Percentiles rank a stretch among this genome's conserved stretches.
phyloP scores from a whole-genome alignment of 2,329 filamentous ascomycete species.

The Thielaviopsis punctulata region DNA sequence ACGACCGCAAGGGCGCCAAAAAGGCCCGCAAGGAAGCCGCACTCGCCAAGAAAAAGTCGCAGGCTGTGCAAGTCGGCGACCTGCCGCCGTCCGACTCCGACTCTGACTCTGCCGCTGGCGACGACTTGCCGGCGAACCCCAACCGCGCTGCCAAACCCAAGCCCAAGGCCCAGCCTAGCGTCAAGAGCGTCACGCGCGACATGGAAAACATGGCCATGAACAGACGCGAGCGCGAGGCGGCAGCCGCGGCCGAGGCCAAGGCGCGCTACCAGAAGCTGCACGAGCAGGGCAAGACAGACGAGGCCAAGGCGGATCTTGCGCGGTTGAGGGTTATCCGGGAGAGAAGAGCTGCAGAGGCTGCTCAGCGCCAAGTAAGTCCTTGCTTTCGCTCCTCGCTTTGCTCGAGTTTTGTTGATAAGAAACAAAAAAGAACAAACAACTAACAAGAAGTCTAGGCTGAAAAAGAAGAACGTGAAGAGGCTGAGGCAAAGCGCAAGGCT shows the following conservation, averaged over 20 bases:
- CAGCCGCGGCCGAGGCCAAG: conserved; percentile 75
- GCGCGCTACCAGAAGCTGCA: conserved; percentile 86
- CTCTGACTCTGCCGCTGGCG: conserved; percentile 33
- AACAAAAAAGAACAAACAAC: background rate
- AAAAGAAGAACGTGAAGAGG: conserved; percentile 37
- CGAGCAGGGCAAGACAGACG: conserved; percentile 88
- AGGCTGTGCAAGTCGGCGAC: conserved; percentile 65
- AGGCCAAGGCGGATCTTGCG: conserved; percentile 78
- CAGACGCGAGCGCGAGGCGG: conserved; percentile 48
- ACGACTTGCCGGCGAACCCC: conserved; percentile 68
- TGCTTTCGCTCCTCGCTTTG: conserved; percentile 3
- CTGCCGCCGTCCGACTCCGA: conserved; percentile 55
- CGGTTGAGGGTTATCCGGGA: conserved; percentile 67
- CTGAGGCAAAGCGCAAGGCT: conserved; percentile 29
- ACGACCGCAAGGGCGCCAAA: conserved; percentile 72
- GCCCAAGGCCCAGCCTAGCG: conserved; percentile 18
- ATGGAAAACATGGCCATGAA: conserved; percentile 36
- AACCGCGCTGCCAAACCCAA: conserved; percentile 58
- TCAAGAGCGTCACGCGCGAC: conserved; percentile 35
- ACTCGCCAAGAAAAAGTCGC: conserved; percentile 55
- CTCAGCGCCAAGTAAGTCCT: conserved; percentile 55
- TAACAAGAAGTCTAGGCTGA: conserved; percentile 29
- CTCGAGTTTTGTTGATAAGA: background rate
- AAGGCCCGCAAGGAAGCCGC: conserved; percentile 87
- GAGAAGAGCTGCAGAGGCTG: conserved; percentile 69